Percentiles rank a stretch among this genome's conserved stretches.
Evolutionary conservation across 192 early-diverging fungal species (phyloP).

Genomic region (Podila clonocystis): DNA sequence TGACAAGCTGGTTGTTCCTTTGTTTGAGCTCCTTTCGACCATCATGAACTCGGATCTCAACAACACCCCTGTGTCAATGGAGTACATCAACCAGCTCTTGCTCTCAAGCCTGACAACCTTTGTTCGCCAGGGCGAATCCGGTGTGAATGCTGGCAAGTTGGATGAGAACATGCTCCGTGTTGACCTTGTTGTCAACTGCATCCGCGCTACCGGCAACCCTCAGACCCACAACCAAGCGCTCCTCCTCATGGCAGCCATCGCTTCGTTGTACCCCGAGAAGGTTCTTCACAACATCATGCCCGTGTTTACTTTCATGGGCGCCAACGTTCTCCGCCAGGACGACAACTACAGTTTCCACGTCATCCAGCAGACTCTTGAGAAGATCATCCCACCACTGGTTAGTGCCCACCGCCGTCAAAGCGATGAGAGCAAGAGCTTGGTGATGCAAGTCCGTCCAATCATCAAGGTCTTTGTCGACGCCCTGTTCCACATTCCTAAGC

Average conservation of each 20-base stretch:
- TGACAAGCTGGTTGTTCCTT: conserved; percentile 65
- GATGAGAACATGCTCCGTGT: conserved; percentile 80
- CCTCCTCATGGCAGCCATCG: conserved; percentile 88
- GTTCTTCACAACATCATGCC: conserved; percentile 96
- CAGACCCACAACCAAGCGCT: conserved; percentile 94
- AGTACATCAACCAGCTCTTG: conserved; percentile 90
- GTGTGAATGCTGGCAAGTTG: conserved; percentile 45
- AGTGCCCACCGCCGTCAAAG: conserved; percentile 53
- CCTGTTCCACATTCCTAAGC: conserved; percentile 90
- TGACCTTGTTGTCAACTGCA: conserved; percentile 87
- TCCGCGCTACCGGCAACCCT: conserved; percentile 90
- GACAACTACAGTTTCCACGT: conserved; percentile 97
- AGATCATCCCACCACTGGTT: conserved; percentile 86
- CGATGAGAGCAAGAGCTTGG: conserved; percentile 40
- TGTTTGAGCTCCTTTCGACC: conserved; percentile 77
- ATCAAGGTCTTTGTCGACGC: conserved; percentile 94
- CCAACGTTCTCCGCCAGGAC: conserved; percentile 93
- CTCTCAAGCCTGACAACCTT: conserved; percentile 73
- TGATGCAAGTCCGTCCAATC: conserved; percentile 75
- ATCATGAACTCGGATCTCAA: conserved; percentile 65
- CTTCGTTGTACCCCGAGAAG: conserved; percentile 78
- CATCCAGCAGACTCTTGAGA: conserved; percentile 89
- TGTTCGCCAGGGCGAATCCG: conserved; percentile 52
- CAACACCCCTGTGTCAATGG: conserved; percentile 67
- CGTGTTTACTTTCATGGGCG: conserved; percentile 98